phyloP scores from a whole-genome alignment of 306 rosid genomes.

The Acacia crassicarpa region DNA sequence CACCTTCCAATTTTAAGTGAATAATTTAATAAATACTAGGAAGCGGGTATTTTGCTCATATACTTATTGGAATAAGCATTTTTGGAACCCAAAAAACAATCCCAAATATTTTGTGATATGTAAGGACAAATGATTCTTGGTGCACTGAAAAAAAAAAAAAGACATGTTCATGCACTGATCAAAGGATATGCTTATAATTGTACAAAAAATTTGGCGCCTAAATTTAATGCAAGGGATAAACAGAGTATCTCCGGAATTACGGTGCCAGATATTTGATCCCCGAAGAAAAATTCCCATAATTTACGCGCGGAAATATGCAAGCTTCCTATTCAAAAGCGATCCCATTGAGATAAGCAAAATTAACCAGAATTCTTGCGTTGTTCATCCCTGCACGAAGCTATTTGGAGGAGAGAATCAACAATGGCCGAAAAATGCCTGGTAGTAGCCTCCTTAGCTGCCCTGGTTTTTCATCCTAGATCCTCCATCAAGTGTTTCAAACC shows the following conservation, averaged over 20 bases:
- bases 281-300: not conserved
- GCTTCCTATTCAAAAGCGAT: not conserved
- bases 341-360: not conserved
- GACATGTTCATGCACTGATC: not conserved
- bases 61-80: too few relatives aligned
- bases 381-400: not conserved
- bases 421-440: not conserved
- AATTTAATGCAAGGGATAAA: not conserved
- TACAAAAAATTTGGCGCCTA: not conserved
- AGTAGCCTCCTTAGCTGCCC: not conserved
- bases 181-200: not conserved
- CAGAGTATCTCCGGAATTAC: not conserved
- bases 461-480: not conserved
- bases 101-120: too few relatives aligned
- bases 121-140: not conserved
- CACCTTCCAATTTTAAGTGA: too few relatives aligned
- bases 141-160: not conserved
- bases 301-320: not conserved
- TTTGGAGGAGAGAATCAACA: not conserved
- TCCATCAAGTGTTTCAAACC: slow-evolving; percentile 6
- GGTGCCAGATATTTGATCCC: not conserved
- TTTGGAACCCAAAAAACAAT: too few relatives aligned
- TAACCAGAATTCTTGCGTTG: not conserved
- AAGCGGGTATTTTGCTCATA: too few relatives aligned
- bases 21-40: too few relatives aligned